These are phyloP conservation scores for Cladosporium austrohemisphaericum DNA, from an alignment of 2,329 filamentous ascomycete species.

Conservation along the genomic window DNA sequence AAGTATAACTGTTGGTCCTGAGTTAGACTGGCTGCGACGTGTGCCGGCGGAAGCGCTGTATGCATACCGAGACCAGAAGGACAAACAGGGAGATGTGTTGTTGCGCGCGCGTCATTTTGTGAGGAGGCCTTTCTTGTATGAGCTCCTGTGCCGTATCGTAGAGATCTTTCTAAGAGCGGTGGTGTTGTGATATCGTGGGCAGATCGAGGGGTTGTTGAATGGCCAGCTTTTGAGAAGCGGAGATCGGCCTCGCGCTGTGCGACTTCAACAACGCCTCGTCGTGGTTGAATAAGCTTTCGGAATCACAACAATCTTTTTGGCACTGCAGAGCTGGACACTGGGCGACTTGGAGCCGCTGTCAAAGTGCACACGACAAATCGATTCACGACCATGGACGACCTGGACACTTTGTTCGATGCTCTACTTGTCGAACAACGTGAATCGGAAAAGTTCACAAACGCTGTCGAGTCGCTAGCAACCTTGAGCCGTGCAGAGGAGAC, in stretches of 20 bases:
- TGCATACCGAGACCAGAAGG: constrained; percentile 71
- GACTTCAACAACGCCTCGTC: background rate
- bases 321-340: too few relatives aligned
- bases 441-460: background rate
- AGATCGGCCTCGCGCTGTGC: background rate
- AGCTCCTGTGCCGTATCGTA: background rate
- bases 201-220: constrained; percentile 7
- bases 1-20: constrained; percentile 69
- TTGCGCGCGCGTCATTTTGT: constrained; percentile 85
- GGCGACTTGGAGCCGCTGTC: too few relatives aligned
- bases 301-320: background rate
- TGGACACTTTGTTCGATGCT: background rate
- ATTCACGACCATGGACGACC: background rate
- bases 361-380: too few relatives aligned
- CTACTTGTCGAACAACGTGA: background rate
- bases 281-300: too few relatives aligned
- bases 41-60: constrained; percentile 51
- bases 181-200: background rate
- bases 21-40: background rate
- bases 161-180: background rate
- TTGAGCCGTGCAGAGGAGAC: constrained; percentile 6
- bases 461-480: background rate
- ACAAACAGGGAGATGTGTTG: constrained; percentile 79
- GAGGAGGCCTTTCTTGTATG: background rate
- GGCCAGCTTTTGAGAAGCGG: constrained; percentile 11